Evolutionary conservation across 2,329 filamentous ascomycete genomes (phyloP), one percentile per base, ranked within the genome.

Genomic region (Fusarium cicatricum): DNA sequence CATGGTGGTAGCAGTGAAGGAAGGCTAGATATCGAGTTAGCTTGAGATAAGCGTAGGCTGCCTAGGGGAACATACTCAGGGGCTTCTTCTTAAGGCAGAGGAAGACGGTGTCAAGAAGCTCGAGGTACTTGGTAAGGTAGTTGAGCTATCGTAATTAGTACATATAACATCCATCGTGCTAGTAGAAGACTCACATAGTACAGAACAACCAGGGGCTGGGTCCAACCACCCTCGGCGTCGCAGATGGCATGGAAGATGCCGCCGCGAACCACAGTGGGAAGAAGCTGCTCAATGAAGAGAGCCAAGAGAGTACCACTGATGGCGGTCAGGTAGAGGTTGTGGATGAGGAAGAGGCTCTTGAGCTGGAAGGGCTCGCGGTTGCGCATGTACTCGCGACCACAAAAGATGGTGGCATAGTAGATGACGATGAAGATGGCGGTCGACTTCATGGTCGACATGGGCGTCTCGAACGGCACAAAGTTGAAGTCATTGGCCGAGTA

Each of bases 31-130:
- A 6, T 9, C 5, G 37, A 12, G 62, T 78, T 71, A 79, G 74
- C 67, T 9, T 26, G 34, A 34, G 17, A 9, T 6, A 21, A 5
- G 11, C 32, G 31, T 19, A 11, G 3, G 23, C 39, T 26, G 11
- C 29, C 31, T 4, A 14, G 8, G 33, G 33, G 7, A 7, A 70
- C 73, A 28, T 69, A 76, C 74, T 97, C 75, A 97, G 80, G 49
- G 94, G 94, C 89, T 98, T 98, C 89, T 98, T 98, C 89, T 98
- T 98, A 76, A 98, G 86, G 82, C 97, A 95, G 52, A 98, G 83
- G 85, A 98, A 98, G 75, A 94, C 88, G 56, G 94, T 98, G 78
- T 98, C 94, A 69, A 98, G 81, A 65, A 98, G 84, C 79, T 98
- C 94, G 66, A 97, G 85, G 78, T 97, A 98, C 80, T 98, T 98